These are phyloP conservation scores for Leccinum arenicola DNA, from an alignment of 768 basidiomycete genomes.

Conservation along the genomic window DNA sequence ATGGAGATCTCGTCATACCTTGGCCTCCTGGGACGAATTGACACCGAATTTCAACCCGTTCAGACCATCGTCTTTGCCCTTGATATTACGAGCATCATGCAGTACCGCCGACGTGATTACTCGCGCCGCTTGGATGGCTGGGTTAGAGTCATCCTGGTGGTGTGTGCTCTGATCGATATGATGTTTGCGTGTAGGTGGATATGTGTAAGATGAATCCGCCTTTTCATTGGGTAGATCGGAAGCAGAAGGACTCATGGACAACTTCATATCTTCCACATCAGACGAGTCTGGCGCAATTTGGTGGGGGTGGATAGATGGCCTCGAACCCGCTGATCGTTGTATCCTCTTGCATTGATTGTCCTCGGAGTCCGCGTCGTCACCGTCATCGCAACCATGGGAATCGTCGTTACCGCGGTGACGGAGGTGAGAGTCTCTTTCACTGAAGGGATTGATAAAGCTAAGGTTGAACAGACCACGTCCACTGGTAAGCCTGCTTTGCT, in stretches of 20 bases:
- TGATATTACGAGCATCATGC: conserved; percentile 74
- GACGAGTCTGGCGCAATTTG: conserved; percentile 8
- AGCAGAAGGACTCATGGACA: conserved; percentile 8
- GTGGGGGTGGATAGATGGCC: conserved; percentile 1
- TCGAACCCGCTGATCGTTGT: conserved; percentile 10
- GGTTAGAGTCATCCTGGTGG: conserved; percentile 36
- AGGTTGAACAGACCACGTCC: conserved; percentile 42
- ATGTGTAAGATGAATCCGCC: conserved; percentile 29
- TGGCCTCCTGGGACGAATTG: conserved; percentile 61
- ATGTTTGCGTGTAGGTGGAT: conserved; percentile 36
- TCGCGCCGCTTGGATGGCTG: conserved; percentile 56
- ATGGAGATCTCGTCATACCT: conserved; percentile 36
- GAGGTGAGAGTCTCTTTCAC: conserved; percentile 42
- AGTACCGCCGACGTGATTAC: conserved; percentile 65
- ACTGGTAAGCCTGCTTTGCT: conserved; percentile 31
- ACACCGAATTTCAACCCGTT: conserved; percentile 51
- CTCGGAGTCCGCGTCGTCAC: conserved; percentile 31
- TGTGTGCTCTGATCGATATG: conserved; percentile 17
- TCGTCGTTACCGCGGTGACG: conserved; percentile 28
- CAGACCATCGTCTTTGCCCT: conserved; percentile 43
- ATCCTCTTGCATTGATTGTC: conserved; percentile 32
- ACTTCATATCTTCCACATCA: conserved; percentile 8
- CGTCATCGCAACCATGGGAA: conserved; percentile 26
- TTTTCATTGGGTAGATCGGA: conserved; percentile 6
- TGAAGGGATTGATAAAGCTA: conserved; percentile 32